A percentile compares a stretch with the other conserved stretches of the same genome.
Conservation (phyloP, 306 rosid species). For the Casuarina cunninghamiana region DNA sequence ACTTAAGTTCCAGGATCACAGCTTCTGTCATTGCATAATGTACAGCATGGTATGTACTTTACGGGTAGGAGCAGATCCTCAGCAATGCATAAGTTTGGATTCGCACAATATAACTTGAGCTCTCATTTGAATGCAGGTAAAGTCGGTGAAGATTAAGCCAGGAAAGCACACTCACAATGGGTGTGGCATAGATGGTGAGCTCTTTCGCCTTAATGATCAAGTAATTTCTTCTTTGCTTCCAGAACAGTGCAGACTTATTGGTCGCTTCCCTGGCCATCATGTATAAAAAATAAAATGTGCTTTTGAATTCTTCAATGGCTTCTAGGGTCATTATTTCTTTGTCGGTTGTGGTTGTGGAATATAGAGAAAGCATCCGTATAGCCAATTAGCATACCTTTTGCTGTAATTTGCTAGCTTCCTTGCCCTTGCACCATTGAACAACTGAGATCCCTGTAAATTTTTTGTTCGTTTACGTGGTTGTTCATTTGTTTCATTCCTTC, state of each 20-base stretch:
- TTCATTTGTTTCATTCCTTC: slow-evolving; percentile 34
- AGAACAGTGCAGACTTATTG: slow-evolving; percentile 97
- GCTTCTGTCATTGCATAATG: not conserved
- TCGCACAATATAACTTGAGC: slow-evolving; percentile 24
- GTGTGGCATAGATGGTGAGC: slow-evolving; percentile 98
- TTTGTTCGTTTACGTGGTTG: slow-evolving; percentile 30
- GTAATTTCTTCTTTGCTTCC: slow-evolving; percentile 85
- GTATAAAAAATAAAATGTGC: slow-evolving; percentile 42
- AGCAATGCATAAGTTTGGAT: slow-evolving; percentile 9
- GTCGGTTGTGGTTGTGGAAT: slow-evolving; percentile 9
- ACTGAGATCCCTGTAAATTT: slow-evolving; percentile 47
- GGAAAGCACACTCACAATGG: slow-evolving; percentile 88
- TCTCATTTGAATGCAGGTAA: slow-evolving; percentile 60
- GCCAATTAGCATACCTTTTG: slow-evolving; percentile 26
- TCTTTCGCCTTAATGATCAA: slow-evolving; percentile 84
- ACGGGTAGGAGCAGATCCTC: not conserved
- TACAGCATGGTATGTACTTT: not conserved
- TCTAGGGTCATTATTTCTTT: slow-evolving; percentile 32
- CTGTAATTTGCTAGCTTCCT: slow-evolving; percentile 8
- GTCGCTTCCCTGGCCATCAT: slow-evolving; percentile 53
- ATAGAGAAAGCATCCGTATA: slow-evolving; percentile 9
- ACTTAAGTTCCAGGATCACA: not conserved
- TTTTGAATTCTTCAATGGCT: slow-evolving; percentile 49
- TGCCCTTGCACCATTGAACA: slow-evolving; percentile 22
- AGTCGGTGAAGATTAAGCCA: slow-evolving; percentile 81